Evolutionary conservation across 2,329 filamentous ascomycete species (phyloP).

Genomic region (Neoarthrinium moseri): DNA sequence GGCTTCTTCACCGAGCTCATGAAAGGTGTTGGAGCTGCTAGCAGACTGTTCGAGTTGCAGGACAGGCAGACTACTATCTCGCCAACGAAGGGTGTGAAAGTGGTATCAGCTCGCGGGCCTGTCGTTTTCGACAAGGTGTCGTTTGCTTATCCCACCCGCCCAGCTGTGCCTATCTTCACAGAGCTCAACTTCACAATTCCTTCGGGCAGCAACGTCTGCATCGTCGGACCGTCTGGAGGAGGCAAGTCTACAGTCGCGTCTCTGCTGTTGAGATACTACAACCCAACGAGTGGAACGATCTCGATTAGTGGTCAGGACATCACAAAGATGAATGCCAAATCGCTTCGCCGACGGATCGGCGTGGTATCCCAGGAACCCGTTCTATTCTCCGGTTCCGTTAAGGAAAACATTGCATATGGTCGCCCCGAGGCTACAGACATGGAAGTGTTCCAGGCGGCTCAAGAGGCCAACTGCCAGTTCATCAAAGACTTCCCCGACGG

Average conservation of each 20-base stretch:
- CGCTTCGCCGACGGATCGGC: conserved; percentile 85
- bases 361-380: conserved; percentile 96
- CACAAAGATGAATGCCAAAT: conserved; percentile 86
- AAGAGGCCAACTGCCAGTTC: conserved; percentile 93
- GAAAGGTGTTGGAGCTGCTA: conserved; percentile 98
- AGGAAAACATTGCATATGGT: conserved; percentile 90
- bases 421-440: conserved; percentile 72
- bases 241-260: conserved; percentile 95
- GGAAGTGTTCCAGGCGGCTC: conserved; percentile 83
- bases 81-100: conserved; percentile 77
- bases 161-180: conserved; percentile 88
- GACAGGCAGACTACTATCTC: conserved; percentile 84
- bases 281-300: conserved; percentile 73
- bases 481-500: conserved; percentile 96
- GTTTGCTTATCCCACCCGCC: conserved; percentile 92
- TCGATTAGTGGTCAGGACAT: conserved; percentile 84
- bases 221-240: conserved; percentile 93
- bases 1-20: conserved; percentile 98
- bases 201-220: conserved; percentile 90
- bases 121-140: conserved; percentile 85
- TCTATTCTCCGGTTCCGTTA: conserved; percentile 80
- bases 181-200: conserved; percentile 88
- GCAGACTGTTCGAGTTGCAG: conserved; percentile 90
- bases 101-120: conserved; percentile 79
- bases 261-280: conserved; percentile 89